Conservation (phyloP, 2,329 filamentous ascomycete genomes). For the Apiospora koreana region DNA sequence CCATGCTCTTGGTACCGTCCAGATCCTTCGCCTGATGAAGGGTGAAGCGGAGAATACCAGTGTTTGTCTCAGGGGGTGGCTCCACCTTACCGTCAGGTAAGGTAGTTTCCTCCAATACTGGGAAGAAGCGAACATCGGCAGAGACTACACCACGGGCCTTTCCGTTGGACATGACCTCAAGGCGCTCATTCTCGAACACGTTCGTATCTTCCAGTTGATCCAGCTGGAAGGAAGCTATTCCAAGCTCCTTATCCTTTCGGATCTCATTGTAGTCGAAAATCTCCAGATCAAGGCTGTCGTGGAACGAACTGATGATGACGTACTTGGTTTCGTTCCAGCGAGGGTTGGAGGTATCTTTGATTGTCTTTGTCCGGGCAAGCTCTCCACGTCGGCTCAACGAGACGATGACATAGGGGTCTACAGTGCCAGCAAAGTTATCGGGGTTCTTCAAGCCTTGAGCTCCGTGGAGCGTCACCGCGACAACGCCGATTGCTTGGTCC, state of each 20-base stretch:
- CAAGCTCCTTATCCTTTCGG: conserved; percentile 95
- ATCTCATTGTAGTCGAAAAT: conserved; percentile 94
- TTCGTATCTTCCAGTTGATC: conserved; percentile 77
- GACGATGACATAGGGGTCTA: conserved; percentile 86
- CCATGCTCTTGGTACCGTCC: conserved; percentile 86
- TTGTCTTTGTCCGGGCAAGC: conserved; percentile 84
- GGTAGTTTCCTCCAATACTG: conserved; percentile 74
- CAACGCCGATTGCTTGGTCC: conserved; percentile 91
- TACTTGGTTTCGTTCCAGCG: conserved; percentile 98
- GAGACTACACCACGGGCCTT: conserved; percentile 79
- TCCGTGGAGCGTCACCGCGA: conserved; percentile 88
- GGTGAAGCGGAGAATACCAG: conserved; percentile 90
- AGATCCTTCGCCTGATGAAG: conserved; percentile 96
- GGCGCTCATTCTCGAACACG: conserved; percentile 79
- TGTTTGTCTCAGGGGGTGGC: conserved; percentile 84
- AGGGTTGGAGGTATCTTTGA: conserved; percentile 82
- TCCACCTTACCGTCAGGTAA: conserved; percentile 76
- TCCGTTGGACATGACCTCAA: conserved; percentile 84
- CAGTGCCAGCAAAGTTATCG: conserved; percentile 88
- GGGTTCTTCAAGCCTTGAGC: conserved; percentile 92
- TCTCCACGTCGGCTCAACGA: conserved; percentile 82
- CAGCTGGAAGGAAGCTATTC: conserved; percentile 79
- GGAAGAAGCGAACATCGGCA: conserved; percentile 91
- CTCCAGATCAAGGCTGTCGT: conserved; percentile 81
- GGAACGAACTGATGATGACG: conserved; percentile 88